phyloP scores from a whole-genome alignment of 495 filamentous ascomycete genomes.

The Thozetella sp. region DNA sequence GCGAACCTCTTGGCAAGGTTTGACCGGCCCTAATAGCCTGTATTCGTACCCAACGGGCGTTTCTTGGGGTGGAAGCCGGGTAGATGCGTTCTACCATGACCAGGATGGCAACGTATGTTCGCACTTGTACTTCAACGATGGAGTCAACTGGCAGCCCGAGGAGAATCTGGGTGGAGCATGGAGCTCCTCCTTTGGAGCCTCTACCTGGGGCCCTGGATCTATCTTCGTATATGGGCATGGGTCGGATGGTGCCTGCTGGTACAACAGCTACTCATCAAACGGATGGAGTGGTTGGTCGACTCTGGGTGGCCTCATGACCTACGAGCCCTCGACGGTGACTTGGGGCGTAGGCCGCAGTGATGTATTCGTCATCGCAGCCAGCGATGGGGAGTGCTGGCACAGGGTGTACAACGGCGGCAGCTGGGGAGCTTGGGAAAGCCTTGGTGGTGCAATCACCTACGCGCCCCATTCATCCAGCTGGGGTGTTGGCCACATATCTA shows the following conservation, averaged over 20 bases:
- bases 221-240: neutral
- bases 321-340: neutral
- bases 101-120: neutral
- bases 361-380: neutral
- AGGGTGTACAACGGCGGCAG: neutral
- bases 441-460: neutral
- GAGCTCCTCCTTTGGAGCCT: neutral
- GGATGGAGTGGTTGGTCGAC: neutral
- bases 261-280: neutral
- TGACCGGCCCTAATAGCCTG: neutral
- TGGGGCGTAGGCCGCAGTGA: neutral
- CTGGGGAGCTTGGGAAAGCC: neutral
- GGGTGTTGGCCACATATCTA: neutral
- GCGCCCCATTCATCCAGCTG: neutral
- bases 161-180: neutral
- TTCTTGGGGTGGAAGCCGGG: neutral
- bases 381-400: neutral
- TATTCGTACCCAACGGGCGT: neutral
- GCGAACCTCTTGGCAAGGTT: neutral
- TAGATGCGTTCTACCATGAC: neutral
- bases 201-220: neutral
- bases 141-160: neutral
- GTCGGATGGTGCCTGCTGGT: neutral
- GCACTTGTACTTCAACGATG: neutral
- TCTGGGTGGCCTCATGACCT: neutral